Percentiles rank a stretch among this genome's conserved stretches.
Conservation (phyloP, 306 rosid species). For the Lathyrus oleraceus region DNA sequence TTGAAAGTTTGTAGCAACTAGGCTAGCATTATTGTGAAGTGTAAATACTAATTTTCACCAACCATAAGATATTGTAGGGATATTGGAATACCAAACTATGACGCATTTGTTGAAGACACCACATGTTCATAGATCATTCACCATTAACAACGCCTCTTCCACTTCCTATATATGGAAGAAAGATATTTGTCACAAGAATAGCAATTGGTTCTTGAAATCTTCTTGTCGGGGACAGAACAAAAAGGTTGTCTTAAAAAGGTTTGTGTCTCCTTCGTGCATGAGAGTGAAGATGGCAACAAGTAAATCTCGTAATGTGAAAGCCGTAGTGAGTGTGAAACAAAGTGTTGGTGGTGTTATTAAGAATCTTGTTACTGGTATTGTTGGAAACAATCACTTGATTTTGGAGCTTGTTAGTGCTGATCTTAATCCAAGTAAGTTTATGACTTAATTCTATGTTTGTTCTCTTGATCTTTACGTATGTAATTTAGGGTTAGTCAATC, state of each 20-base stretch:
- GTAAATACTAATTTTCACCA: background rate
- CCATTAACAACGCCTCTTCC: background rate
- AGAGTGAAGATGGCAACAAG: background rate
- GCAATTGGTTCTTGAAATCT: background rate
- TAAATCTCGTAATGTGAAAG: constrained; percentile 29
- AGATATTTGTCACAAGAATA: background rate
- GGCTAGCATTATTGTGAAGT: background rate
- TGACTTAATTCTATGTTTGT: no score
- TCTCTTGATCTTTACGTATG: no score
- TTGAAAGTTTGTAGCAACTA: background rate
- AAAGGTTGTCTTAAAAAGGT: background rate
- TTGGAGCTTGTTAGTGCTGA: constrained; percentile 43
- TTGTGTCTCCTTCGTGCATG: background rate
- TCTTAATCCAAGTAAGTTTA: constrained; percentile 38
- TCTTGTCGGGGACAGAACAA: background rate
- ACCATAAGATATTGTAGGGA: background rate
- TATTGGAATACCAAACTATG: background rate
- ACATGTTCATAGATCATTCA: background rate
- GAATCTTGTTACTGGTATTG: constrained; percentile 24
- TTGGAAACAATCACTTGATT: constrained; percentile 30
- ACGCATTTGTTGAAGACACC: background rate
- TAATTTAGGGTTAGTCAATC: no score
- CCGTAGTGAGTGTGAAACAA: constrained; percentile 26
- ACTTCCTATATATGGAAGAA: background rate
- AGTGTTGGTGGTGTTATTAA: constrained; percentile 8